A percentile compares a stretch with the other conserved stretches of the same genome.
Conservation (phyloP, 345 rosid genomes). For the Tarenaya hassleriana region DNA sequence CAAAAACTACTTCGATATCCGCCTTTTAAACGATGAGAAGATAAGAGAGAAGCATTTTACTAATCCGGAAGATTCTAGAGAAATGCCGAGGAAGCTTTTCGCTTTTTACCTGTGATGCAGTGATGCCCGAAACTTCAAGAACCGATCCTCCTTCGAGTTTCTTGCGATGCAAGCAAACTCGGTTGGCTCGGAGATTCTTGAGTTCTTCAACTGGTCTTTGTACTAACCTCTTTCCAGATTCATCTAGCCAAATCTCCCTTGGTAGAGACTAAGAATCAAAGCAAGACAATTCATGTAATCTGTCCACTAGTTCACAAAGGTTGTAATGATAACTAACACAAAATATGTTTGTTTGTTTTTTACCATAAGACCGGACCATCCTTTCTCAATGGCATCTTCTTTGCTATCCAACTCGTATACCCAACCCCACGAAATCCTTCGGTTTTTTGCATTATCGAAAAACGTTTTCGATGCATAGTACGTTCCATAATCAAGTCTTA, state of each 20-base stretch:
- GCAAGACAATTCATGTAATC: slow-evolving; percentile 4
- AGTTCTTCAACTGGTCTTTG: slow-evolving; percentile 72
- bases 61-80: not conserved
- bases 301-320: not conserved
- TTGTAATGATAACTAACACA: not conserved
- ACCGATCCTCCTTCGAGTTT: slow-evolving; percentile 28
- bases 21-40: slow-evolving; percentile 26
- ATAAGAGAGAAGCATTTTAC: no score
- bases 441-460: slow-evolving; percentile 44
- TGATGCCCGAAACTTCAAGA: slow-evolving; percentile 43
- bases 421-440: slow-evolving; percentile 65
- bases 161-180: slow-evolving; percentile 23
- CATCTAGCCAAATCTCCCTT: slow-evolving; percentile 47
- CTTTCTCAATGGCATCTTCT: slow-evolving; percentile 46
- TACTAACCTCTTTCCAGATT: slow-evolving; percentile 45
- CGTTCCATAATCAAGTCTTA: slow-evolving; percentile 60
- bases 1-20: slow-evolving; percentile 49
- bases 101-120: slow-evolving; percentile 50
- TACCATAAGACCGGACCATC: slow-evolving; percentile 72
- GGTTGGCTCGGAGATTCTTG: slow-evolving; percentile 28
- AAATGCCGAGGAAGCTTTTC: not conserved
- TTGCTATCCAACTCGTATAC: slow-evolving; percentile 47
- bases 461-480: slow-evolving; percentile 65
- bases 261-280: slow-evolving; percentile 43
- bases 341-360: not conserved